phyloP scores from a whole-genome alignment of 1,139 yeast genomes.

The Hansenula sp. region DNA sequence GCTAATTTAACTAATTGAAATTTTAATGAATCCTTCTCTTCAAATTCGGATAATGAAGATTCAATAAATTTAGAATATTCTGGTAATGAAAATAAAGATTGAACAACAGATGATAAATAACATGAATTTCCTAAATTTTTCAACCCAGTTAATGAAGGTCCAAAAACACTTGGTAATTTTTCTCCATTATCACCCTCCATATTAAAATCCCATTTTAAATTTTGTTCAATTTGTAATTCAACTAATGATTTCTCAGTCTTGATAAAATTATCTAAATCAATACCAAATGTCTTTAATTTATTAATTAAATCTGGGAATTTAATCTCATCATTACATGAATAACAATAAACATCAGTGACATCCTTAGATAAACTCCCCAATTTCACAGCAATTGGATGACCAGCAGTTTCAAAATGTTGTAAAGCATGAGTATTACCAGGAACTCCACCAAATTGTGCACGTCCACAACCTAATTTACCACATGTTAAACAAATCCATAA shows the following conservation, averaged over 20 bases:
- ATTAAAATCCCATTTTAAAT: slow-evolving; percentile 87
- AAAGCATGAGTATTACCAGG: slow-evolving; percentile 92
- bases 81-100: slow-evolving; percentile 48
- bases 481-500: slow-evolving; percentile 91
- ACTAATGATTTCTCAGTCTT: slow-evolving; percentile 84
- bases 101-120: slow-evolving; percentile 79
- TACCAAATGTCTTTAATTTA: slow-evolving; percentile 58
- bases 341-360: slow-evolving; percentile 77
- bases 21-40: slow-evolving; percentile 59
- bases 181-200: slow-evolving; percentile 73
- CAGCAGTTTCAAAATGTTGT: slow-evolving; percentile 48
- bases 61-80: slow-evolving; percentile 24
- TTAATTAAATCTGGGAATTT: slow-evolving; percentile 57
- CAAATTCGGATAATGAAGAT: slow-evolving; percentile 24
- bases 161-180: slow-evolving; percentile 59
- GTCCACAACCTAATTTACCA: slow-evolving; percentile 88
- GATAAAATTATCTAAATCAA: slow-evolving; percentile 50
- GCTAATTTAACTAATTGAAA: slow-evolving; percentile 75
- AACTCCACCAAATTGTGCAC: slow-evolving; percentile 89
- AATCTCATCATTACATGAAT: slow-evolving; percentile 83
- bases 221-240: slow-evolving; percentile 89
- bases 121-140: slow-evolving; percentile 92
- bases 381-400: slow-evolving; percentile 83
- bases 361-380: slow-evolving; percentile 78
- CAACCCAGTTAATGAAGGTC: slow-evolving; percentile 72